A percentile compares a stretch with the other conserved stretches of the same genome.
phyloP scores from a whole-genome alignment of 2,329 filamentous ascomycete species.

The Phaeosphaeria sp. region DNA sequence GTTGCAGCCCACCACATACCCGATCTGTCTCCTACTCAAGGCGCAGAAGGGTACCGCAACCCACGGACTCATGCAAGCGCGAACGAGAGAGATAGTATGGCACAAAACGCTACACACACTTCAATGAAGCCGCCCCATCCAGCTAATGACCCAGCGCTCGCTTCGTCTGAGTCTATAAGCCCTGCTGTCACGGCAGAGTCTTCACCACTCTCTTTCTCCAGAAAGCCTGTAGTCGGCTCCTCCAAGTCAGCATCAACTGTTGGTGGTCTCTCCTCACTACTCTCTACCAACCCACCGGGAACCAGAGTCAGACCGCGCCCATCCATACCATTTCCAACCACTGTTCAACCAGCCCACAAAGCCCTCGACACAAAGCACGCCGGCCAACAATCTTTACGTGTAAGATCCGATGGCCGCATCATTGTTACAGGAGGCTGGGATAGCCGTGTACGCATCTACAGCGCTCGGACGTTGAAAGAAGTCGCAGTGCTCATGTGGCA shows the following conservation, averaged over 20 bases:
- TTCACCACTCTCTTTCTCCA: conserved; percentile 20
- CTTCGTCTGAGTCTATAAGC: too few relatives aligned
- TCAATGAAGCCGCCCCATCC: too few relatives aligned
- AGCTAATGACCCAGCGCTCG: too few relatives aligned
- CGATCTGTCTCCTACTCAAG: conserved; percentile 8
- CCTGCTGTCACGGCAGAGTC: too few relatives aligned
- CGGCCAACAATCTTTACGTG: conserved; percentile 80
- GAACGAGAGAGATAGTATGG: too few relatives aligned
- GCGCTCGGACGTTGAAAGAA: conserved; percentile 79
- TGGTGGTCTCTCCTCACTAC: conserved; percentile 33
- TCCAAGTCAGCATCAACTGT: conserved; percentile 6
- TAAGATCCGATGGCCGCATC: conserved; percentile 81
- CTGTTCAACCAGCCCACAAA: conserved; percentile 60
- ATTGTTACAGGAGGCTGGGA: conserved; percentile 97
- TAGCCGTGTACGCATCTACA: conserved; percentile 79
- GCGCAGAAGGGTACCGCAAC: background rate
- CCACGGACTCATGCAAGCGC: background rate
- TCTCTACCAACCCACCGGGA: conserved; percentile 19
- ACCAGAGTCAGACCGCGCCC: conserved; percentile 12
- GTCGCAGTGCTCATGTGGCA: conserved; percentile 96
- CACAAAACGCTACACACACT: background rate
- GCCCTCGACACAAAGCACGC: conserved; percentile 80
- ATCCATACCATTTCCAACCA: conserved; percentile 5
- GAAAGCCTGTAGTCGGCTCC: conserved; percentile 13
- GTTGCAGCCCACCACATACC: conserved; percentile 78